Evolutionary conservation across 2,329 filamentous ascomycete species (phyloP), one percentile per base, ranked within the genome.

Genomic region (Colletotrichum horii): DNA sequence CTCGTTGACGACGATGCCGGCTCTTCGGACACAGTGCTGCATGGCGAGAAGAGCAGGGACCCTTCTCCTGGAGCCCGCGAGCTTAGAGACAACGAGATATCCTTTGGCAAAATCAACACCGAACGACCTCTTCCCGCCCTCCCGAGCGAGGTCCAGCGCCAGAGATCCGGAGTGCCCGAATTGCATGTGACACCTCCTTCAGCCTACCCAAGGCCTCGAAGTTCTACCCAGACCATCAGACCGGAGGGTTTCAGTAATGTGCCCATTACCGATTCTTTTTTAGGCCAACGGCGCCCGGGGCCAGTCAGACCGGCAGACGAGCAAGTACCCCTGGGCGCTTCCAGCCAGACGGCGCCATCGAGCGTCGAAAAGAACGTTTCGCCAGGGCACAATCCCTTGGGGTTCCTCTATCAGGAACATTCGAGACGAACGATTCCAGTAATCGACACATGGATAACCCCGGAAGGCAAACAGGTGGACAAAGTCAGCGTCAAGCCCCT

Each of bases 1-100:
- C 34, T 72, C 71, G 28, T 48, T 43, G 38, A 78, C 5, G 72
- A 78, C 52, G 32, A 74, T 9, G 71, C 52, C 11, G 66, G 74
- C 4, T 87, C 87, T 8, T 81, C 82, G 12, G 80, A 80, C 14
- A 88, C 87, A 1, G 80, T 88, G 14, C 79, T 88, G 14, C 83
- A 81, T 58, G 85, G 83, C 5, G 81, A 83, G 14, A 79, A 80
- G 38, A 77, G 79, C 43, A 80, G 76, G 26, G 81, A 80, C n/a
- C 66, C 68, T 24, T 28, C 64, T 19, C 38, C 32, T 26, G 43
- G 26, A 5, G 16, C 36, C 12, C 28, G 26, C 24, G 55, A 56
- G 9, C 16, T 28, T 9, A 7, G n/a, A n/a, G 55, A 14, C 15
- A 55, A 19, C 22, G 38, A 15, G 9, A 58, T 16, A 15, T 19